Evolutionary conservation across 352 stramenopile genomes (phyloP).

Genomic region (Globisporangium iwayamae): DNA sequence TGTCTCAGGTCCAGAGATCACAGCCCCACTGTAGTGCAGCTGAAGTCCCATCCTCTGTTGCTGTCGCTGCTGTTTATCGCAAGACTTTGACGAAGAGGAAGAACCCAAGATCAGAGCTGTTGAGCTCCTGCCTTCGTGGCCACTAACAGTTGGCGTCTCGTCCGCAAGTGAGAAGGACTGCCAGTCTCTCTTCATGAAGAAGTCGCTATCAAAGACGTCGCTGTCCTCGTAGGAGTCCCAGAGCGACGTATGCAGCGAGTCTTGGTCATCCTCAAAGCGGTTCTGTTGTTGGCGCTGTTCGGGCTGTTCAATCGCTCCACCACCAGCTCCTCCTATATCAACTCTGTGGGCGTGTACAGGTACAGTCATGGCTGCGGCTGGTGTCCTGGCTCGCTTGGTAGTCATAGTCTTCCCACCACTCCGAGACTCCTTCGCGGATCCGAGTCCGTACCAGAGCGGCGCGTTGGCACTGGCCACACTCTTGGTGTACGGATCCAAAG

Average conservation of each 20-base stretch:
- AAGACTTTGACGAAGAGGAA: background rate
- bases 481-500: background rate
- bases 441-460: conserved; percentile 12
- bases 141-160: background rate
- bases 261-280: background rate
- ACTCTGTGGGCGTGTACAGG: background rate
- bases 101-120: background rate
- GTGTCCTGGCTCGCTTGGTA: background rate
- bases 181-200: background rate
- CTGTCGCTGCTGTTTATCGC: background rate
- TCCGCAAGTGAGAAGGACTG: background rate
- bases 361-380: background rate
- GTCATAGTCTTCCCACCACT: background rate
- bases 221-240: conserved; percentile 10
- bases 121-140: background rate
- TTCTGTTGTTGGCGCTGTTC: background rate
- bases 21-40: background rate
- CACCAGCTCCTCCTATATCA: background rate
- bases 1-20: background rate
- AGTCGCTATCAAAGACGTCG: background rate
- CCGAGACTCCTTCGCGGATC: background rate
- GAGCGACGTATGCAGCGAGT: background rate
- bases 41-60: background rate
- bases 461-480: background rate
- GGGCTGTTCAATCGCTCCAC: background rate